These are phyloP conservation scores for Neurospora sp. DNA, from an alignment of 495 filamentous ascomycete species.

Conservation along the genomic window DNA sequence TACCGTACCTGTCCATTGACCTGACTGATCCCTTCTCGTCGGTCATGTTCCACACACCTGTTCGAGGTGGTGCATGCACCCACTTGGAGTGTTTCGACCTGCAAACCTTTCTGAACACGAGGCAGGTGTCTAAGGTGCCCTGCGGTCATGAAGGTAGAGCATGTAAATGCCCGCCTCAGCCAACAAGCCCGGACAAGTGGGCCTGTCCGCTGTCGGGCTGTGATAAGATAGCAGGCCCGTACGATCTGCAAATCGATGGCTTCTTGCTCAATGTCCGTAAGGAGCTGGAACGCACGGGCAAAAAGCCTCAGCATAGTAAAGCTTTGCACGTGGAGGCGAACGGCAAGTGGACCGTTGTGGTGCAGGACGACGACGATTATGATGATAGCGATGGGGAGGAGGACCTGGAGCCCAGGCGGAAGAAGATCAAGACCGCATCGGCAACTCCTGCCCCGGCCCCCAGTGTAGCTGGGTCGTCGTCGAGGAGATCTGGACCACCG, in stretches of 20 bases:
- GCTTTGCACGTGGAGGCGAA: slow-evolving; percentile 47
- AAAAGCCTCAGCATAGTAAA: slow-evolving; percentile 35
- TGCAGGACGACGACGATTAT: slow-evolving; percentile 19
- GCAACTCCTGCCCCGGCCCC: not conserved
- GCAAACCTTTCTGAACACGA: slow-evolving; percentile 63
- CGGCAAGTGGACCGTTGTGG: slow-evolving; percentile 46
- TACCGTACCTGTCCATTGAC: slow-evolving; percentile 55
- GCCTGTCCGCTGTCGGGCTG: slow-evolving; percentile 62
- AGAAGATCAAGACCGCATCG: not conserved
- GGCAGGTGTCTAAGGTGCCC: slow-evolving; percentile 31
- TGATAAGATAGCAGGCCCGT: slow-evolving; percentile 59
- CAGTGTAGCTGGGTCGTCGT: not conserved
- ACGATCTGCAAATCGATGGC: slow-evolving; percentile 54
- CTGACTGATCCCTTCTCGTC: slow-evolving; percentile 69
- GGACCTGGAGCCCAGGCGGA: not conserved
- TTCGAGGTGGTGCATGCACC: slow-evolving; percentile 46
- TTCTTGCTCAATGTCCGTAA: slow-evolving; percentile 54
- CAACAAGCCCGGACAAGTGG: slow-evolving; percentile 64
- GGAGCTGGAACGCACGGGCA: slow-evolving; percentile 32
- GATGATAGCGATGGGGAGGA: slow-evolving; percentile 12
- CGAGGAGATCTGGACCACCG: not conserved
- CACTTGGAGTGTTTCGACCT: slow-evolving; percentile 88
- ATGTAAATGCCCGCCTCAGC: slow-evolving; percentile 30
- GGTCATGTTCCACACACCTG: slow-evolving; percentile 59
- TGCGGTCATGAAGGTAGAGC: slow-evolving; percentile 1